These are phyloP conservation scores for Ceratobasidium sp. DNA, from an alignment of 1,284 basidiomycete genomes.

Conservation along the genomic window DNA sequence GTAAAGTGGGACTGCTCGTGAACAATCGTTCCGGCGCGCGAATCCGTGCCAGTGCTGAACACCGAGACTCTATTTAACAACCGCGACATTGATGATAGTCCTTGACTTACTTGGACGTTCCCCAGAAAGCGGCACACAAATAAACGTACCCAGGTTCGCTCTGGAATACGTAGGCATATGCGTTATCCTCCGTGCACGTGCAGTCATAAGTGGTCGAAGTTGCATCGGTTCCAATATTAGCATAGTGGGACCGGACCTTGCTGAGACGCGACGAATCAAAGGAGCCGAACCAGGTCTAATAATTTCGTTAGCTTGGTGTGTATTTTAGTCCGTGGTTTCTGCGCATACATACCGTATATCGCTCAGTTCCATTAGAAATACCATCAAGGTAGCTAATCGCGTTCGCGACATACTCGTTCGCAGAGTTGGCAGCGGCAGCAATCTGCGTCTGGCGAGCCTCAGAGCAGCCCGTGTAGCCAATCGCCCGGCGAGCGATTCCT, in stretches of 20 bases:
- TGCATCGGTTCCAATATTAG: slow-evolving; percentile 29
- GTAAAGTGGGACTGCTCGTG: slow-evolving; percentile 22
- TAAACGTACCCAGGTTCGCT: slow-evolving; percentile 8
- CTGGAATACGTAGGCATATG: slow-evolving; percentile 19
- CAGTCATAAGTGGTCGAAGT: slow-evolving; percentile 37
- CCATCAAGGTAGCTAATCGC: slow-evolving; percentile 3
- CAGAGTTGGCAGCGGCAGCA: slow-evolving; percentile 28
- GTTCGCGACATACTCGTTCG: slow-evolving; percentile 28
- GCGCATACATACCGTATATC: slow-evolving; percentile 17
- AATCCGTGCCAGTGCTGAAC: slow-evolving; percentile 23
- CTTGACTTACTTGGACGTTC: background rate
- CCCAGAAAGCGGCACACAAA: slow-evolving; percentile 27
- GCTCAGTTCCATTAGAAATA: slow-evolving; percentile 4
- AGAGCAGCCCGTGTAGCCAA: slow-evolving; percentile 20
- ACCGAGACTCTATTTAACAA: background rate
- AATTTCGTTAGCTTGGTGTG: background rate
- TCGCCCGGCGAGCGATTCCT: slow-evolving; percentile 1
- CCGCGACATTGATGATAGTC: background rate
- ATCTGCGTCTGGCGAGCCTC: slow-evolving; percentile 24
- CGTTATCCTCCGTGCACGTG: background rate
- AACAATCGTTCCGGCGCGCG: slow-evolving; percentile 25
- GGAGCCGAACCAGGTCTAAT: slow-evolving; percentile 37
- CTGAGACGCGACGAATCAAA: slow-evolving; percentile 13
- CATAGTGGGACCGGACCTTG: slow-evolving; percentile 39
- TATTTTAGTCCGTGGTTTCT: background rate